Evolutionary conservation across 805 yeast genomes (phyloP), one percentile per base, ranked within the genome.

Genomic region (Candida broadrunensis): DNA sequence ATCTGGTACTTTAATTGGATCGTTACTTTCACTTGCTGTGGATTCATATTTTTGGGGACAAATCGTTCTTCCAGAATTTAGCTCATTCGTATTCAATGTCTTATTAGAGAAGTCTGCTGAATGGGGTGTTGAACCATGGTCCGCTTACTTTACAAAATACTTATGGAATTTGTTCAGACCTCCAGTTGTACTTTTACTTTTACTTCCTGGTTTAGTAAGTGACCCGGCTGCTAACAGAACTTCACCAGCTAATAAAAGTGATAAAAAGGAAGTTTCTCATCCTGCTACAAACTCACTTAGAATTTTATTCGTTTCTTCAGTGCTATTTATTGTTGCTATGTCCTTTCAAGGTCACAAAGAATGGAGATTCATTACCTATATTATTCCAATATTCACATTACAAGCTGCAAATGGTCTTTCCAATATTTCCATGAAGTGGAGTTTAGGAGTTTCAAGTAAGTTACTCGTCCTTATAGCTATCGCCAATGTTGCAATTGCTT

Each of bases 271-370:
- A 61, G 40, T 49, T 17, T 35, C 42, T 15, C 61, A 61, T 36
- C 66, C 59, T 24, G 65, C 64, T 26, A 58, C 41, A 43, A 51
- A 67, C 45, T 61, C 72, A 3, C 48, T 70, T 36, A 72, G 76
- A 31, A 61, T 81, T 5, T 54, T 82, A 20, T 69, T 77, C 1
- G 44, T 75, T 14, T 67, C 88, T 1, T 65, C 85, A 0, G 32
- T 81, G 1, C 37, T 77, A 13, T 90, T 69, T 54, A 71, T 89
- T n/a, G 45, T 67, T 1, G 52, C 79, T 4, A 73, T 89, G 75
- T 88, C 97, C 0, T 58, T 83, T 38, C 93, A 86, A 60, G 89
- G 93, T 2, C 97, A 91, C 53, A 91, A 91, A 58, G 98, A 91
- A 67, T 88, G 95, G 95, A 76, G 97, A 51, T 91, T 91, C 54